phyloP scores from a whole-genome alignment of 306 rosid genomes.

The Erythrophleum fordii region DNA sequence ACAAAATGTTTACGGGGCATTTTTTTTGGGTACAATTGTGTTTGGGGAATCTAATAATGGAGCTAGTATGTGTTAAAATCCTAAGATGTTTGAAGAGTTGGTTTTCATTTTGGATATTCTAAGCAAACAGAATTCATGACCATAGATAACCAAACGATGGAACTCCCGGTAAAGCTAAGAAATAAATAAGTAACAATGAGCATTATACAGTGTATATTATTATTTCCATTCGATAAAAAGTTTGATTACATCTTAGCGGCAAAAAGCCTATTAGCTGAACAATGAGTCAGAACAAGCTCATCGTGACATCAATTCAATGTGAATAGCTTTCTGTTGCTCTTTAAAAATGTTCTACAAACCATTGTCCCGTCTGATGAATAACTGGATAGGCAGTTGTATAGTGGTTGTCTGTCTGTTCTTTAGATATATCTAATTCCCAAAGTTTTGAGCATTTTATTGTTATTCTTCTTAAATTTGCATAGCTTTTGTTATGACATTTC shows the following conservation, averaged over 20 bases:
- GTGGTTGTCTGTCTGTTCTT: neutral
- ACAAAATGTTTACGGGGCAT: neutral
- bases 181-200: neutral
- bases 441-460: conserved; percentile 3
- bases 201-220: neutral
- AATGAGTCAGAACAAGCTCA: conserved; percentile 22
- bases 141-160: neutral
- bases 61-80: neutral
- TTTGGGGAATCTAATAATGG: neutral
- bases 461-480: neutral
- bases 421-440: conserved; percentile 21
- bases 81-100: neutral
- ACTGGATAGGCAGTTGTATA: neutral
- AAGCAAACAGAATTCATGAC: neutral
- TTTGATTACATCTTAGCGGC: conserved; percentile 20
- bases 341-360: neutral
- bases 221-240: conserved; percentile 1
- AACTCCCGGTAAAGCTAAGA: neutral
- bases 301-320: neutral
- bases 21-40: neutral
- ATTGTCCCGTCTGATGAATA: conserved; percentile 16
- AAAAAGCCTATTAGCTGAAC: conserved; percentile 26
- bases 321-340: neutral
- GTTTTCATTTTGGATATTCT: conserved; percentile 8
- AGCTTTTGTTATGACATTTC: neutral